These are phyloP conservation scores for Trichosporon ovoides DNA, from an alignment of 1,284 basidiomycete species.

Conservation along the genomic window DNA sequence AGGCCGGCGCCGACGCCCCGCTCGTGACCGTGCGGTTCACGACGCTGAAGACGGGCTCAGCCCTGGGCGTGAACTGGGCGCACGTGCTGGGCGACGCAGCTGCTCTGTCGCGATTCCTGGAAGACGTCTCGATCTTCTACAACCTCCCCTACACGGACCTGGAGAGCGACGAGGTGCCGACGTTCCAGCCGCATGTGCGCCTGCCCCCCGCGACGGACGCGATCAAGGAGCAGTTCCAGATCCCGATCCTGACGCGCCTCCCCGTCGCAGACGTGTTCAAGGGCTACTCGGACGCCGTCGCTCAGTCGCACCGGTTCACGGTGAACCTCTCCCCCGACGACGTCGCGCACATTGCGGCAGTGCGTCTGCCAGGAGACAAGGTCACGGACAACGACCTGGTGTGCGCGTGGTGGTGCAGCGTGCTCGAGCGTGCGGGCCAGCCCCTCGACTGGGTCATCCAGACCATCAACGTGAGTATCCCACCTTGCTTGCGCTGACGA, in stretches of 20 bases:
- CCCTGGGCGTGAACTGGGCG: constrained; percentile 25
- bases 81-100: constrained; percentile 29
- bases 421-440: constrained; percentile 23
- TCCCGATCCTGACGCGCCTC: constrained; percentile 15
- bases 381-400: constrained; percentile 25
- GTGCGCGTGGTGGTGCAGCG: constrained; percentile 25
- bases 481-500: not conserved
- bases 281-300: constrained; percentile 11
- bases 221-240: constrained; percentile 12
- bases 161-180: constrained; percentile 20
- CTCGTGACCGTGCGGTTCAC: constrained; percentile 24
- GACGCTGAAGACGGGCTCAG: constrained; percentile 17
- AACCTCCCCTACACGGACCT: constrained; percentile 17
- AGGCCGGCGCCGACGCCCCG: constrained; percentile 19
- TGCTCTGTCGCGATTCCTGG: constrained; percentile 19
- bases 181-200: constrained; percentile 19
- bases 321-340: constrained; percentile 15
- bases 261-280: constrained; percentile 7
- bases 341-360: constrained; percentile 14
- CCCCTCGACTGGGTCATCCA: constrained; percentile 20
- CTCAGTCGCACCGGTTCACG: constrained; percentile 12
- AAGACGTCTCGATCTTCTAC: constrained; percentile 27
- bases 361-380: constrained; percentile 9
- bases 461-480: constrained; percentile 25
- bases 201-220: constrained; percentile 13